These are phyloP conservation scores for Tubosaeta brunneosetosa DNA, from an alignment of 768 basidiomycete species.

Conservation along the genomic window DNA sequence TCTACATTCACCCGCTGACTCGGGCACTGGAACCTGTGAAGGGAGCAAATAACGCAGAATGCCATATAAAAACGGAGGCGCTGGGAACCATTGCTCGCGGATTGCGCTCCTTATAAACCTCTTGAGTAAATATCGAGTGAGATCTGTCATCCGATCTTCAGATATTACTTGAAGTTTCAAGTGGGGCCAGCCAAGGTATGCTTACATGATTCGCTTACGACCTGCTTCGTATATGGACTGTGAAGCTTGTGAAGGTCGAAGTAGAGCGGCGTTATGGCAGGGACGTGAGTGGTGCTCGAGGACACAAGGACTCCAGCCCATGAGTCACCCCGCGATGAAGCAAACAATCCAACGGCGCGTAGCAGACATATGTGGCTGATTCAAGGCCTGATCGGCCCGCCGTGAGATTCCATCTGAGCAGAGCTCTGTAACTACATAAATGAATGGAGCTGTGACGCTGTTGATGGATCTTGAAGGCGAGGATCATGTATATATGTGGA, in stretches of 20 bases:
- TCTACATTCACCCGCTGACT: not conserved
- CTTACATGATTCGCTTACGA: conserved; percentile 31
- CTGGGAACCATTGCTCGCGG: conserved; percentile 17
- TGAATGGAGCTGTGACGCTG: conserved; percentile 30
- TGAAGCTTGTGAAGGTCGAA: conserved; percentile 24
- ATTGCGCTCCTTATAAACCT: conserved; percentile 23
- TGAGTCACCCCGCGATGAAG: conserved; percentile 23
- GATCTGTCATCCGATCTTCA: conserved; percentile 19
- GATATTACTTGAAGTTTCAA: conserved; percentile 18
- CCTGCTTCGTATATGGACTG: conserved; percentile 23
- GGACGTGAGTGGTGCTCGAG: conserved; percentile 30
- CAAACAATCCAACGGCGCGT: conserved; percentile 8
- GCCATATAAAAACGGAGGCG: conserved; percentile 4
- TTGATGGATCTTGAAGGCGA: conserved; percentile 28
- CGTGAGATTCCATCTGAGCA: conserved; percentile 28
- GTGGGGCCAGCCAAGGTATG: conserved; percentile 25
- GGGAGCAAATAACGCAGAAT: not conserved
- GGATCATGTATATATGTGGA: conserved; percentile 22
- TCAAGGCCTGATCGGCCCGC: conserved; percentile 31
- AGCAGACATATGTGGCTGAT: conserved; percentile 22
- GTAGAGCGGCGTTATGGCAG: conserved; percentile 19
- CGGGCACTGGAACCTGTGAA: not conserved
- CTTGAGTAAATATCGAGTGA: conserved; percentile 5
- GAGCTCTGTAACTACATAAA: conserved; percentile 28
- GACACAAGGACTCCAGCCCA: conserved; percentile 17